Evolutionary conservation across 768 basidiomycete species (phyloP).

Genomic region (Termitomyces sp.): DNA sequence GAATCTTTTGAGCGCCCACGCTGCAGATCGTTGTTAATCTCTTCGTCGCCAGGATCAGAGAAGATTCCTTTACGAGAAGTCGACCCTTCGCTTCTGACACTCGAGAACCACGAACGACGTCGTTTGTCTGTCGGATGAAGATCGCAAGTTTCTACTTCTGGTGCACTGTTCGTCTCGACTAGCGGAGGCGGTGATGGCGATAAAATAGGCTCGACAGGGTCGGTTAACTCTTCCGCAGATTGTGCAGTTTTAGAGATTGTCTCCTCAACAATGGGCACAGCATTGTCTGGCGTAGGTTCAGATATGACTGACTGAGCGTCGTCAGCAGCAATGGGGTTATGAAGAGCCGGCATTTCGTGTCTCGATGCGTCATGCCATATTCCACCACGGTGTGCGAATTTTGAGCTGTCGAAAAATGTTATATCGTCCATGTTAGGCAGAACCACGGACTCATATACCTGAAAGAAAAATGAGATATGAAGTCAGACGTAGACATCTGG

Average conservation of each 20-base stretch:
- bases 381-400: conserved; percentile 73
- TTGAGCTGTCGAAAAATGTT: conserved; percentile 83
- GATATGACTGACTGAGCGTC: conserved; percentile 36
- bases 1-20: conserved; percentile 38
- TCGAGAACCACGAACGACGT: conserved; percentile 60
- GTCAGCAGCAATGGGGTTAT: conserved; percentile 19
- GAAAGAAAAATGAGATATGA: conserved; percentile 9
- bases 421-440: conserved; percentile 99
- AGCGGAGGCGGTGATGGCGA: conserved; percentile 8
- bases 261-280: conserved; percentile 10
- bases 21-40: conserved; percentile 24
- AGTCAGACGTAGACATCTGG: conserved; percentile 2
- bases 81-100: conserved; percentile 38
- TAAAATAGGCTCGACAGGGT: conserved; percentile 7
- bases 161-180: conserved; percentile 6
- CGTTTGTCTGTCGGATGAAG: conserved; percentile 33
- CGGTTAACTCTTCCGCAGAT: conserved; percentile 22
- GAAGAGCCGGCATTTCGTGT: conserved; percentile 28
- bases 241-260: conserved; percentile 8
- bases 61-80: conserved; percentile 22
- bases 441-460: conserved; percentile 95
- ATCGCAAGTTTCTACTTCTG: conserved; percentile 17
- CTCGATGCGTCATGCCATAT: conserved; percentile 82
- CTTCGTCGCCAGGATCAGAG: conserved; percentile 17
- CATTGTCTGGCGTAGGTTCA: conserved; percentile 31